Base-by-base conservation (phyloP, 1,139 yeast genomes). In the Pichia sp. region DNA sequence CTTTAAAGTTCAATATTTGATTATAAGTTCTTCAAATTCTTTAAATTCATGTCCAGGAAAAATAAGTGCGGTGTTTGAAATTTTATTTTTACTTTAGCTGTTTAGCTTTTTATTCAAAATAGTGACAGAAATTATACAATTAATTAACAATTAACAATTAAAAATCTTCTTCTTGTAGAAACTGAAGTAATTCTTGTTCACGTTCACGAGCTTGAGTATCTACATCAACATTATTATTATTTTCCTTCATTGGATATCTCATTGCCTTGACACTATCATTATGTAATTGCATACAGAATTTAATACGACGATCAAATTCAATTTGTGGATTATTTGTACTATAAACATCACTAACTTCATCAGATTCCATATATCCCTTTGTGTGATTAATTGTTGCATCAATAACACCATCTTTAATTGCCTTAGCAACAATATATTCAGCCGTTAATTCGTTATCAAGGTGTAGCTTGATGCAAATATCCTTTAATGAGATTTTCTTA, bases 371-470 rank as follows among this genome's bases (percentile, higher is more conserved):
- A 67, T 74, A 91, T 1, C 98, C 98, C 60, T 81, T 77, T 67
- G 88, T 90, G 70, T 91, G 97, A 67, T 93, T 88, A 60, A 95
- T 86, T 51, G 83, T 81, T 5, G 99, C 99, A 65, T 93, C 99
- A 68, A 95, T 89, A 50, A 95, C 99, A 52, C 96, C 97, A 68
- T 95, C 99, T 65, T 96, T 83, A 56, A 95, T 93, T 38, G 98
- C 95, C 72, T 95, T 93, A 42, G 96, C 88, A 38, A 93, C 96
- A 67, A 93, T 91, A 68, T 93, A 95, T 72, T 95, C 99, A 1
- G 97, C 96, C 62, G 91, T 84, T 67, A 93, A 93, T 72, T 95
- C 99, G 42, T 93, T 84, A 63, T 93, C 99, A 60, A 95, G 79
- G 61, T 87, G 93, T 64, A 95, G 79, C 67, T 93, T 88, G 64